A percentile compares a stretch with the other conserved stretches of the same genome.
Conservation (phyloP, 768 basidiomycete genomes). For the Amanita rubescens region DNA sequence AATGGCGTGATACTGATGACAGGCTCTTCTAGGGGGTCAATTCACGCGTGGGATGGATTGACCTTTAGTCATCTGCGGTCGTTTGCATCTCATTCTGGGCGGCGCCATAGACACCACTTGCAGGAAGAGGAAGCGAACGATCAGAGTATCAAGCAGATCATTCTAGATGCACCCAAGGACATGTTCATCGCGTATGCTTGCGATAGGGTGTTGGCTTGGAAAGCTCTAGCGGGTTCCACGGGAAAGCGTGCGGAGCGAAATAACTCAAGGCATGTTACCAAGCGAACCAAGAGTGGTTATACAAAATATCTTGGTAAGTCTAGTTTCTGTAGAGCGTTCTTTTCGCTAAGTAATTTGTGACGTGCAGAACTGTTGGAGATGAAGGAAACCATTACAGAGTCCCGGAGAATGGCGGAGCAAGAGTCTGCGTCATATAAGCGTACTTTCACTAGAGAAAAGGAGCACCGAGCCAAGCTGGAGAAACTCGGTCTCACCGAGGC, state of each 20-base stretch:
- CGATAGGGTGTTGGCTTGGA: slow-evolving; percentile 61
- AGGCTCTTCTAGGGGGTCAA: slow-evolving; percentile 56
- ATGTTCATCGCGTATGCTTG: slow-evolving; percentile 54
- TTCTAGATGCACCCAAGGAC: slow-evolving; percentile 45
- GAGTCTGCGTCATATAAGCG: slow-evolving; percentile 34
- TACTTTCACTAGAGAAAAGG: slow-evolving; percentile 41
- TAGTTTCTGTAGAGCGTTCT: background rate
- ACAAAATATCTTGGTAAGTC: slow-evolving; percentile 43
- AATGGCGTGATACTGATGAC: slow-evolving; percentile 53
- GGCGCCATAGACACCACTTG: slow-evolving; percentile 3
- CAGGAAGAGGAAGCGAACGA: slow-evolving; percentile 15
- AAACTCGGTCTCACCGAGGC: slow-evolving; percentile 64
- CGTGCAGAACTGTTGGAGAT: slow-evolving; percentile 56
- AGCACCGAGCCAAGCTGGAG: slow-evolving; percentile 50
- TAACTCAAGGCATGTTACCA: slow-evolving; percentile 12
- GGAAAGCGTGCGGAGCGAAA: slow-evolving; percentile 29
- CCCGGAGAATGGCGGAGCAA: slow-evolving; percentile 40
- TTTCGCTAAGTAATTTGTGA: slow-evolving; percentile 1
- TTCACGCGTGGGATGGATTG: slow-evolving; percentile 59
- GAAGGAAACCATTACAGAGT: slow-evolving; percentile 55
- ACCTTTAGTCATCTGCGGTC: slow-evolving; percentile 50
- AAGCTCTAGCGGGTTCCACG: slow-evolving; percentile 39
- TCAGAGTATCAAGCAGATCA: slow-evolving; percentile 47
- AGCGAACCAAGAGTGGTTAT: slow-evolving; percentile 24
- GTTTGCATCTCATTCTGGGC: slow-evolving; percentile 40